A percentile compares a stretch with the other conserved stretches of the same genome.
phyloP scores from a whole-genome alignment of 805 yeast genomes.

The Barnettozyma wickerhamii region DNA sequence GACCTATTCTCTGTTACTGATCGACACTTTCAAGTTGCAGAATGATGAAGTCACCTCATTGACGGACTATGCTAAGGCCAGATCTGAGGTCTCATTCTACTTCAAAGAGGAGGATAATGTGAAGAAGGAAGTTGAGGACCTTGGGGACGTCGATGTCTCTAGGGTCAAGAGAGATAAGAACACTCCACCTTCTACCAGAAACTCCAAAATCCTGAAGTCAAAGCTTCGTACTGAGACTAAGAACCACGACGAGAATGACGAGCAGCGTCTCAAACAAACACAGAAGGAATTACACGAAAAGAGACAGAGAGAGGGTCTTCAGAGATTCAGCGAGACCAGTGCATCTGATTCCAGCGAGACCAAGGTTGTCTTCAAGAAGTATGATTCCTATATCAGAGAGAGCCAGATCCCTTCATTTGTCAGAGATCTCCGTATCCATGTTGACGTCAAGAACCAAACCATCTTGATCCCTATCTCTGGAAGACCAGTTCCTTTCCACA shows the following conservation, averaged over 20 bases:
- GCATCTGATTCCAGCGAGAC: constrained; percentile 56
- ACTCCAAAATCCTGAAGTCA: constrained; percentile 68
- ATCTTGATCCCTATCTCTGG: constrained; percentile 89
- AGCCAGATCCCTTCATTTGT: constrained; percentile 84
- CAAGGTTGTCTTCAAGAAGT: constrained; percentile 78
- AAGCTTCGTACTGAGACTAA: constrained; percentile 75
- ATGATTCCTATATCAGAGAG: constrained; percentile 92
- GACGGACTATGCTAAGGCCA: constrained; percentile 68
- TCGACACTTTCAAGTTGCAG: constrained; percentile 77
- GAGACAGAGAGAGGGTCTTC: constrained; percentile 81
- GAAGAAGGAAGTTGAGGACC: constrained; percentile 36
- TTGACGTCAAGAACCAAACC: constrained; percentile 84
- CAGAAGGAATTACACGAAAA: constrained; percentile 81
- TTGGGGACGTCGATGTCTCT: constrained; percentile 29
- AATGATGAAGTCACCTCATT: constrained; percentile 53
- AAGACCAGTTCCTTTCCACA: constrained; percentile 97
- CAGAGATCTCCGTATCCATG: constrained; percentile 78
- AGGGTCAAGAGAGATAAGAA: constrained; percentile 28
- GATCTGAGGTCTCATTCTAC: constrained; percentile 77
- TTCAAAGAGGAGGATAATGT: constrained; percentile 61
- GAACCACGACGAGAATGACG: constrained; percentile 70
- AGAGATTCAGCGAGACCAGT: constrained; percentile 76
- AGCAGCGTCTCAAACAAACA: constrained; percentile 73
- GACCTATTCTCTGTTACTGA: constrained; percentile 64
- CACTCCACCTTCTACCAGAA: constrained; percentile 25